Evolutionary conservation across 1,284 basidiomycete species (phyloP).

Genomic region (Cerrena zonata): DNA sequence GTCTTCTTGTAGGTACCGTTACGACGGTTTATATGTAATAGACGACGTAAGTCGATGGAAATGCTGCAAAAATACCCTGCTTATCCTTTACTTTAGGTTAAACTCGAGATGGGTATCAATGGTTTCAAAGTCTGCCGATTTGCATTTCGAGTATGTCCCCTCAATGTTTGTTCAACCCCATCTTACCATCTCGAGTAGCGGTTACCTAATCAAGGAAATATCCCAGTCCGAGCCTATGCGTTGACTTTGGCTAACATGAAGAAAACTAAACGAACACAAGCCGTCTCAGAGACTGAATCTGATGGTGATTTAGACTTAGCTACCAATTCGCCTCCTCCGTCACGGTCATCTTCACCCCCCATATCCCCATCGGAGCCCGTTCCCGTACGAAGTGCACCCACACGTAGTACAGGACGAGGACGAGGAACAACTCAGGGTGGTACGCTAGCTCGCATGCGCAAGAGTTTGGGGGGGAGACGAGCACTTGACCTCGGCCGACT

Average conservation of each 20-base stretch:
- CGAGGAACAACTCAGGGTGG: neutral
- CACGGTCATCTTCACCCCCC: no score
- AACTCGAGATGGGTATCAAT: neutral
- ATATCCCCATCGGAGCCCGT: no score
- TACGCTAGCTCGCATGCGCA: neutral
- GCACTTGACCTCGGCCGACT: neutral
- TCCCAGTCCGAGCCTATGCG: neutral
- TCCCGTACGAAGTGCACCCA: neutral
- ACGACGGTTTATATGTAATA: conserved; percentile 42
- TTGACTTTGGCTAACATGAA: neutral
- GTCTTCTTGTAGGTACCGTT: conserved; percentile 33
- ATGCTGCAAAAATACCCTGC: neutral
- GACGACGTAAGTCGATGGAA: conserved; percentile 14
- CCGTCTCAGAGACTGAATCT: neutral
- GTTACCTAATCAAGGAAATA: conserved; percentile 5
- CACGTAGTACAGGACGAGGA: neutral
- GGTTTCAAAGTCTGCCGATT: conserved; percentile 8
- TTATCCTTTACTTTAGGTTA: neutral
- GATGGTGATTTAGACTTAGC: no score
- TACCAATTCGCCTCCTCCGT: no score
- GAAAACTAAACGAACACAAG: neutral
- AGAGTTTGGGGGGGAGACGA: neutral
- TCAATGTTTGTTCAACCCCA: neutral
- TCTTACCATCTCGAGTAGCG: conserved; percentile 1
- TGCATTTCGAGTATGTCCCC: conserved; percentile 5